phyloP scores from a whole-genome alignment of 768 basidiomycete species.

The Amanita rimosa region DNA sequence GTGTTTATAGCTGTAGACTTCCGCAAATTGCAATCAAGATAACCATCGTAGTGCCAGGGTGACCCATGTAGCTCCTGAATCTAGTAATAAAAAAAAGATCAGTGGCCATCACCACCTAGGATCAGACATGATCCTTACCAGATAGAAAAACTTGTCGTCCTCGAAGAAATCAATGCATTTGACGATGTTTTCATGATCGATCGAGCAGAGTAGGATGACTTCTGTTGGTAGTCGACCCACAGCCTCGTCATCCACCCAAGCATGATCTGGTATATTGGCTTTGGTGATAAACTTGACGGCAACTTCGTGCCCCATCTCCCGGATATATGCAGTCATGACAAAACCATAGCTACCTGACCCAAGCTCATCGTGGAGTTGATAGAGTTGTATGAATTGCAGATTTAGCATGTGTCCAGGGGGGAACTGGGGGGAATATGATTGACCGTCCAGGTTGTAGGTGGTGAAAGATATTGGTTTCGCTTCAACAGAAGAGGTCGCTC shows the following conservation, averaged over 20 bases:
- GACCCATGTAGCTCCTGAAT: conserved; percentile 90
- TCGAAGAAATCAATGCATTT: conserved; percentile 78
- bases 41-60: conserved; percentile 38
- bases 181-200: conserved; percentile 76
- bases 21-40: conserved; percentile 13
- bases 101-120: conserved; percentile 1
- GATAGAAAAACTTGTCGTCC: conserved; percentile 75
- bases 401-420: conserved; percentile 50
- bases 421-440: conserved; percentile 33
- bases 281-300: conserved; percentile 96
- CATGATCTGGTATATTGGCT: conserved; percentile 46
- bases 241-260: conserved; percentile 53
- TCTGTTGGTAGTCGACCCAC: conserved; percentile 69
- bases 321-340: conserved; percentile 77
- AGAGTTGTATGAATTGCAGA: conserved; percentile 44
- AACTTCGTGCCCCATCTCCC: conserved; percentile 50
- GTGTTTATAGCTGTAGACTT: conserved; percentile 22
- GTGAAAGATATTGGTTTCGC: neutral
- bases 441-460: conserved; percentile 7
- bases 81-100: conserved; percentile 31
- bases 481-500: neutral
- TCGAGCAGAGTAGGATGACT: conserved; percentile 60
- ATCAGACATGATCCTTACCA: conserved; percentile 37
- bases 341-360: conserved; percentile 94
- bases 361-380: conserved; percentile 63